Conservation (phyloP, 2,329 filamentous ascomycete genomes). For the Cytospora mali region DNA sequence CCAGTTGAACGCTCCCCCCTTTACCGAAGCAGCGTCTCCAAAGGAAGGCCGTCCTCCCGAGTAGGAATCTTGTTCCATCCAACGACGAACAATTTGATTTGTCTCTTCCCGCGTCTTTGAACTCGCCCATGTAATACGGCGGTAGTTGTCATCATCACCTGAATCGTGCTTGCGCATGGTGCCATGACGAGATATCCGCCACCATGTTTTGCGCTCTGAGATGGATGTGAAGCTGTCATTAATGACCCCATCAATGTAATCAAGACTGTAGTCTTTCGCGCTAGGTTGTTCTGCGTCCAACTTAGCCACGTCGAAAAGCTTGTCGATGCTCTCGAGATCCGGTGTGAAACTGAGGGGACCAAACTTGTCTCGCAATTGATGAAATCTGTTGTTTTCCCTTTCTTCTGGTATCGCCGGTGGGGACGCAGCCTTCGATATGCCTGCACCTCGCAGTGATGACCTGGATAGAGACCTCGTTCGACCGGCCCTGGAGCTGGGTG, state of each 20-base stretch:
- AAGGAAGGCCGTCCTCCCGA: conserved; percentile 50
- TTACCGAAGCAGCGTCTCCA: conserved; percentile 43
- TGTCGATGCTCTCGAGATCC: conserved; percentile 32
- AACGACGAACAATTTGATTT: conserved; percentile 61
- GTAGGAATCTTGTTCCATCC: conserved; percentile 68
- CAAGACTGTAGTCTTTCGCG: conserved; percentile 28
- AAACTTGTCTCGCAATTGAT: conserved; percentile 36
- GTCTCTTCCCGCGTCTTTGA: conserved; percentile 57
- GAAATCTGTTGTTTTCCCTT: conserved; percentile 7
- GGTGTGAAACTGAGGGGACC: conserved; percentile 33
- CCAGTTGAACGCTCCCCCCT: conserved; percentile 62
- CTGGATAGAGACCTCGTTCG: conserved; percentile 19
- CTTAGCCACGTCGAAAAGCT: conserved; percentile 42
- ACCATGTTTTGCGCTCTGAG: conserved; percentile 66
- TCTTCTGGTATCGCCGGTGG: conserved; percentile 12
- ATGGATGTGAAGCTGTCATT: conserved; percentile 56
- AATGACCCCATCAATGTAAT: conserved; percentile 51
- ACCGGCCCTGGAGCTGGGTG: conserved; percentile 4
- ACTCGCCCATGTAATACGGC: conserved; percentile 58
- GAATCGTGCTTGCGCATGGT: conserved; percentile 59
- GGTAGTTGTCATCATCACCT: conserved; percentile 62
- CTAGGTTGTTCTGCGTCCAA: conserved; percentile 33
- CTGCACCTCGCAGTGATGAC: not conserved
- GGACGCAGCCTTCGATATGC: not conserved
- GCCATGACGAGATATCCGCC: conserved; percentile 63